Percentiles rank a stretch among this genome's conserved stretches.
These are phyloP conservation scores for Psilocybe tampanensis DNA, from an alignment of 768 basidiomycete species.

Conservation along the genomic window DNA sequence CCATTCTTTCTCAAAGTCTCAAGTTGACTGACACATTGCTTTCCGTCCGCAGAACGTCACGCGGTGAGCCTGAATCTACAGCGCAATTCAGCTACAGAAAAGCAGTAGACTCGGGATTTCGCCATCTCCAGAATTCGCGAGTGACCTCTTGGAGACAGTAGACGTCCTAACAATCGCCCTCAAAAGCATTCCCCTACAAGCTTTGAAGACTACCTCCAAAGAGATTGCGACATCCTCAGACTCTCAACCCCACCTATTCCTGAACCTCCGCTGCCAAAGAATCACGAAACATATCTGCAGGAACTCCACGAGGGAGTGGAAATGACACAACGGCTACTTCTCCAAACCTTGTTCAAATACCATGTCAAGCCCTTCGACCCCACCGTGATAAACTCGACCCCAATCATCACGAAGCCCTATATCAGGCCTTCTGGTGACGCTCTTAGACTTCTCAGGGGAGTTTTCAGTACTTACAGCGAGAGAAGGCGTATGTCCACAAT, in stretches of 20 bases:
- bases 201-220: constrained; percentile 29
- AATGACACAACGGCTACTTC: constrained; percentile 87
- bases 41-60: no score
- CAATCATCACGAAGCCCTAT: constrained; percentile 93
- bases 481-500: no score
- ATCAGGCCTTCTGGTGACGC: no score
- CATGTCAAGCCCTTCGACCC: constrained; percentile 93
- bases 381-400: constrained; percentile 91
- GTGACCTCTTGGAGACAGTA: constrained; percentile 86
- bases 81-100: constrained; percentile 88
- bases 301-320: constrained; percentile 87
- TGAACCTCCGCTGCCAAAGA: constrained; percentile 48
- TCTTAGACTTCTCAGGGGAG: no score
- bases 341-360: constrained; percentile 90
- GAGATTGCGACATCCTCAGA: constrained; percentile 17
- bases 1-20: no score
- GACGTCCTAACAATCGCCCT: constrained; percentile 88
- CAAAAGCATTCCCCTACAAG: constrained; percentile 69
- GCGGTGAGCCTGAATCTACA: constrained; percentile 93
- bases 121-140: constrained; percentile 91
- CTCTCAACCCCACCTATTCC: constrained; percentile 28
- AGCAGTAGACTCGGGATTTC: constrained; percentile 90
- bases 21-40: no score
- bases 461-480: no score
- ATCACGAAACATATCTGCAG: constrained; percentile 56